A percentile compares a stretch with the other conserved stretches of the same genome.
Evolutionary conservation across 305 asterid genomes (phyloP).

Genomic region (Petunia hybrid): DNA sequence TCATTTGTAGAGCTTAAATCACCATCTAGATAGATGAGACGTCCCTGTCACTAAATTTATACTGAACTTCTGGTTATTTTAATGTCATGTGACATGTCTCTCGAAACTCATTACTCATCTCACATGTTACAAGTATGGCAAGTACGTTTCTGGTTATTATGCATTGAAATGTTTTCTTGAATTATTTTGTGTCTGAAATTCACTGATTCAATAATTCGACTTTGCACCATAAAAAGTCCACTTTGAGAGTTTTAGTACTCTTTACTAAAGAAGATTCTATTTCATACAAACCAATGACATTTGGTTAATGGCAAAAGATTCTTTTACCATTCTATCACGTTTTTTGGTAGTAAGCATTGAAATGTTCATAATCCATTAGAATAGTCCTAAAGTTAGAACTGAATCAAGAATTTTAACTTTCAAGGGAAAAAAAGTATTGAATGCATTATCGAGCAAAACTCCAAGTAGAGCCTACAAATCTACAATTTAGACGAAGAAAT

Average conservation of each 20-base stretch:
- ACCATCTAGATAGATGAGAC: constrained; percentile 23
- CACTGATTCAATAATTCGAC: too few relatives aligned
- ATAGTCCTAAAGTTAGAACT: not conserved
- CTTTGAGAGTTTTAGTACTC: too few relatives aligned
- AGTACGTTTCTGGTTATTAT: too few relatives aligned
- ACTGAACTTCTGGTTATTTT: not conserved
- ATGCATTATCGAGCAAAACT: not conserved
- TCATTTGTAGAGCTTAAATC: not conserved
- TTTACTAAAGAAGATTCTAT: too few relatives aligned
- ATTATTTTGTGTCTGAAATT: too few relatives aligned
- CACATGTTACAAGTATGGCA: not conserved
- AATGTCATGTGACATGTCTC: constrained; percentile 17
- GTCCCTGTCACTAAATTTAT: constrained; percentile 21
- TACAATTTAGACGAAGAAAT: too few relatives aligned
- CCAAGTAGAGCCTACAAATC: not conserved
- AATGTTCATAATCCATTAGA: not conserved
- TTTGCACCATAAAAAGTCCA: too few relatives aligned
- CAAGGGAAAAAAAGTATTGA: not conserved
- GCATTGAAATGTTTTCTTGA: too few relatives aligned
- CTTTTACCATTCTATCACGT: too few relatives aligned
- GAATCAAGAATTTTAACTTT: not conserved
- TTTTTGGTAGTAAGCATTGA: too few relatives aligned
- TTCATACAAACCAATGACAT: too few relatives aligned
- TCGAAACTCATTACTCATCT: not conserved
- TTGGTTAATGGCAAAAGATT: too few relatives aligned